Conservation (phyloP, 345 rosid species). For the Salix arbutifolia region DNA sequence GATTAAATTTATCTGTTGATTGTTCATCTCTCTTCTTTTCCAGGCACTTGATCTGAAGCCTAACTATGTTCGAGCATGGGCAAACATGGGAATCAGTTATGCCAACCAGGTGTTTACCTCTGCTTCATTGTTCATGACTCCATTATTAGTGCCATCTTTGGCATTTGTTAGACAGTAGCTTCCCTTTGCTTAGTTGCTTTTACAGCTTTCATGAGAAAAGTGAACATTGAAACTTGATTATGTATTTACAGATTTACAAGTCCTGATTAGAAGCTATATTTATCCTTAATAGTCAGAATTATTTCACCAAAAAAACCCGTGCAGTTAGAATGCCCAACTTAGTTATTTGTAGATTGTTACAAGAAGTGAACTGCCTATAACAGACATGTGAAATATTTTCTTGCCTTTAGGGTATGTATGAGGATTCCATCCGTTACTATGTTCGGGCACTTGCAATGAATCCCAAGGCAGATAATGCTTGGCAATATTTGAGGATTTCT, state of each 20-base stretch:
- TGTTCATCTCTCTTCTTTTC: constrained; percentile 5
- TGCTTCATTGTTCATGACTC: neutral
- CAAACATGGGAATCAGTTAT: constrained; percentile 99
- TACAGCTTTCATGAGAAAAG: neutral
- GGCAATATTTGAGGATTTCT: constrained; percentile 96
- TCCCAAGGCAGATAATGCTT: constrained; percentile 98
- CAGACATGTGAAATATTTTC: neutral
- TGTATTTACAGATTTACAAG: neutral
- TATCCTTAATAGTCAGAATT: neutral
- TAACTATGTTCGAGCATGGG: constrained; percentile 99
- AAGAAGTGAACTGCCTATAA: neutral
- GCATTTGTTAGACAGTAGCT: neutral
- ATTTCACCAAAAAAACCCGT: neutral
- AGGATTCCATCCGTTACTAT: constrained; percentile 83
- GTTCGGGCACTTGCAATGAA: constrained; percentile 98
- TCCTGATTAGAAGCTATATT: neutral
- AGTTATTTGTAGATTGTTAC: neutral
- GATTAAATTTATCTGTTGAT: neutral
- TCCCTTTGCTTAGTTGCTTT: neutral
- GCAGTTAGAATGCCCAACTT: neutral
- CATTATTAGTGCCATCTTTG: neutral
- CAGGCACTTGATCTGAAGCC: constrained; percentile 99
- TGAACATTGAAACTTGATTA: neutral
- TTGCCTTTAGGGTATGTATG: constrained; percentile 71
- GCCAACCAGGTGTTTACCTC: constrained; percentile 80